These are phyloP conservation scores for Heimioporus sp. DNA, from an alignment of 768 basidiomycete species.

Conservation along the genomic window DNA sequence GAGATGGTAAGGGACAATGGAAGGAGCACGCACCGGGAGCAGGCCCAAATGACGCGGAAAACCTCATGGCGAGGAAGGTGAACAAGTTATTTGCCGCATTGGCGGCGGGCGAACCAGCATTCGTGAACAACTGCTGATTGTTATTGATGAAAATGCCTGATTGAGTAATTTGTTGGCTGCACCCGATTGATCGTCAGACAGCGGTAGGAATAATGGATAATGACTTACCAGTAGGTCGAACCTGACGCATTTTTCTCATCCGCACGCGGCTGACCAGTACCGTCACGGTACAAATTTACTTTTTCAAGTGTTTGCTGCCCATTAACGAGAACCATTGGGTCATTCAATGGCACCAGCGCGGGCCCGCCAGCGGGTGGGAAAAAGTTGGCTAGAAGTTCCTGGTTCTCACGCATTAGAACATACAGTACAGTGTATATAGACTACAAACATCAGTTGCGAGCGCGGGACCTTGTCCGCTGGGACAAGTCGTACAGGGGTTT, in stretches of 20 bases:
- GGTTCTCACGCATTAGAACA: neutral
- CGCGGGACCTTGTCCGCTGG: conserved; percentile 14
- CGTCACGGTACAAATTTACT: conserved; percentile 27
- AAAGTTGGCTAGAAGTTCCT: conserved; percentile 24
- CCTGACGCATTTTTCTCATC: conserved; percentile 22
- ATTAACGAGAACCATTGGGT: conserved; percentile 26
- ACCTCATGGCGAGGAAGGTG: conserved; percentile 30
- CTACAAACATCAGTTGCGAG: conserved; percentile 23
- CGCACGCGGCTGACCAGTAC: conserved; percentile 26
- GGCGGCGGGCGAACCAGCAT: conserved; percentile 20
- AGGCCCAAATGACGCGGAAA: conserved; percentile 23
- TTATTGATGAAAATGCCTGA: conserved; percentile 21
- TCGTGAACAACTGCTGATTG: conserved; percentile 20
- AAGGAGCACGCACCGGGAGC: conserved; percentile 16
- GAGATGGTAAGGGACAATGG: neutral
- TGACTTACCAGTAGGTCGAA: conserved; percentile 19
- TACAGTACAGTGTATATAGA: neutral
- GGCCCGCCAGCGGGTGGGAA: conserved; percentile 25
- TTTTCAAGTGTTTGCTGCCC: conserved; percentile 23
- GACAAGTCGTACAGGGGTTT: conserved; percentile 26
- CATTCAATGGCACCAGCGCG: conserved; percentile 23
- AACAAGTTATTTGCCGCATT: conserved; percentile 21
- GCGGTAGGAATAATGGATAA: too few species aligned
- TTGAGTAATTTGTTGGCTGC: conserved; percentile 22
- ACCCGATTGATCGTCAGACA: neutral